Evolutionary conservation across 495 filamentous ascomycete species (phyloP).

Genomic region (Apodospora peruviana): DNA sequence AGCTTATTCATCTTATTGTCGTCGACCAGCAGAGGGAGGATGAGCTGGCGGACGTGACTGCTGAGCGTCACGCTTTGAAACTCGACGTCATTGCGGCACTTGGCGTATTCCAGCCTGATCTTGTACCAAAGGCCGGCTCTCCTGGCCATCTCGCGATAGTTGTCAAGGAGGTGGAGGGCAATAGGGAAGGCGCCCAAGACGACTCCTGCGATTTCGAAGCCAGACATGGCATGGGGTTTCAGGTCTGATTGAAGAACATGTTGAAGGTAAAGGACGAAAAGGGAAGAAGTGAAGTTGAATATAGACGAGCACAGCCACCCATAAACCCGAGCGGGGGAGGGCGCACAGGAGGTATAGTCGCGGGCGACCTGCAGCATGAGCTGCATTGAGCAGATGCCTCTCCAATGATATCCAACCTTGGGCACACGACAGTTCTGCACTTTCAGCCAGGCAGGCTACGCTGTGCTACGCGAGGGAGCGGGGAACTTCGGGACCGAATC

Average conservation of each 20-base stretch:
- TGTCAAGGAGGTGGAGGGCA: constrained; percentile 22
- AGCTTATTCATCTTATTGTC: constrained; percentile 1
- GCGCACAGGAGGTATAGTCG: no score
- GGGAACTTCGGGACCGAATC: no score
- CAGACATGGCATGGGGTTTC: constrained; percentile 15
- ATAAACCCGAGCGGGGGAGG: no score
- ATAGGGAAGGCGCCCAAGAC: constrained; percentile 27
- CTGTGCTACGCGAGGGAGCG: no score
- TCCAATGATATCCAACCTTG: no score
- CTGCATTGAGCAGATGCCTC: no score
- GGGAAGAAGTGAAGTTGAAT: background rate
- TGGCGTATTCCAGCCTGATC: constrained; percentile 20
- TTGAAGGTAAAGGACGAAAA: background rate
- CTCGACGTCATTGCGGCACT: constrained; percentile 16
- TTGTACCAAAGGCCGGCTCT: constrained; percentile 19
- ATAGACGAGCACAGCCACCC: background rate
- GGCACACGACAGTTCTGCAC: no score
- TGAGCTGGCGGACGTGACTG: constrained; percentile 6
- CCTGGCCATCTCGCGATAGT: constrained; percentile 23
- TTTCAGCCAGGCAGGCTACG: no score
- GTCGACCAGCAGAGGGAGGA: constrained; percentile 9
- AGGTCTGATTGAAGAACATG: background rate
- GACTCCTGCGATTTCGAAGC: constrained; percentile 29
- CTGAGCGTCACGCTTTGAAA: constrained; percentile 12
- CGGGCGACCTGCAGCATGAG: no score